Evolutionary conservation across 2,329 filamentous ascomycete genomes (phyloP).

Genomic region (Kalaharituber pfeilii): DNA sequence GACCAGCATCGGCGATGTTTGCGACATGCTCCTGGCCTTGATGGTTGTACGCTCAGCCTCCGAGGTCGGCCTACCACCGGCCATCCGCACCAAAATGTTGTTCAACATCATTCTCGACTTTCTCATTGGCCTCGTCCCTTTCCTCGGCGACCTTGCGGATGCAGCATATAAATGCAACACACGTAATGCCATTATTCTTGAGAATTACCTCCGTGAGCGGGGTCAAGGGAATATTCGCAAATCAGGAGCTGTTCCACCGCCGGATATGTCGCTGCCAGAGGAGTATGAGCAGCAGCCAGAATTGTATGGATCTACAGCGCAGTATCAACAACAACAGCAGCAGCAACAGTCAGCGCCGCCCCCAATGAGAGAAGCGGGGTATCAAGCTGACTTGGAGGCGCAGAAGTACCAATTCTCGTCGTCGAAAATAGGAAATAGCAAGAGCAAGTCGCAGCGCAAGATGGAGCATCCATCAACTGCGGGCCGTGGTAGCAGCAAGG

Average conservation of each 20-base stretch:
- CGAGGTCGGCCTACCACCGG: conserved; percentile 53
- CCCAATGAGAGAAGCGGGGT: no score
- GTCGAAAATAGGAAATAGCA: no score
- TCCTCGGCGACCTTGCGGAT: conserved; percentile 59
- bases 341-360: no score
- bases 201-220: conserved; percentile 49
- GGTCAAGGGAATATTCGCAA: conserved; percentile 41
- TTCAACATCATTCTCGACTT: conserved; percentile 65
- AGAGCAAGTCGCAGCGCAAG: no score
- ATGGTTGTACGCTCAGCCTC: conserved; percentile 57
- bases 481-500: no score
- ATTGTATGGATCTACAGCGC: no score
- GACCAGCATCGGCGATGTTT: conserved; percentile 45
- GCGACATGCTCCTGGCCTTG: conserved; percentile 56
- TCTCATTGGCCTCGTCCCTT: conserved; percentile 52
- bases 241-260: conserved; percentile 26
- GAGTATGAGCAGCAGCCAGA: background rate
- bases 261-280: background rate
- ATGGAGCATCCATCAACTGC: no score
- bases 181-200: conserved; percentile 53
- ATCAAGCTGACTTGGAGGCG: no score
- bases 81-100: conserved; percentile 53
- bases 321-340: no score
- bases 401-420: no score
- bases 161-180: conserved; percentile 59